These are phyloP conservation scores for Flaveria ramosissima DNA, from an alignment of 129 eudicot species.

Conservation along the genomic window DNA sequence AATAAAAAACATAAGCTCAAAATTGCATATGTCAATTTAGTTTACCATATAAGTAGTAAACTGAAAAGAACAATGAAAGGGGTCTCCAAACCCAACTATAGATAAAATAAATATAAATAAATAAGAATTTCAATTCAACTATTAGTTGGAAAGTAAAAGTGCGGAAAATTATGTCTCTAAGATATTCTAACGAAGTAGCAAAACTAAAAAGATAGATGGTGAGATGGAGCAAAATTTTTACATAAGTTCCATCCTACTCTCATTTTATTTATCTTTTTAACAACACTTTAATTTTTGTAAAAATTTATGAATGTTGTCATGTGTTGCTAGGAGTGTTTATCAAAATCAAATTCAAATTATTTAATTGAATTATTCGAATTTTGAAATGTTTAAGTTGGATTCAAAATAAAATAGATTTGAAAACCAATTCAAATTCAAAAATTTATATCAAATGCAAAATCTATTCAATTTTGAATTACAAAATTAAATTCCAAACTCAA, in stretches of 20 bases:
- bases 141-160: slow-evolving; percentile 31
- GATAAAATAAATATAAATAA: slow-evolving; percentile 8
- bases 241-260: background rate
- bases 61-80: slow-evolving; percentile 1
- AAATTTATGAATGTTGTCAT: too few species aligned
- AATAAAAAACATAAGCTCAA: background rate
- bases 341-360: too few species aligned
- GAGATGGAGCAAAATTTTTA: slow-evolving; percentile 23
- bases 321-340: too few species aligned
- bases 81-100: slow-evolving; percentile 11
- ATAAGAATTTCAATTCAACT: background rate
- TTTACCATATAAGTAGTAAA: slow-evolving; percentile 21
- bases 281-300: too few species aligned
- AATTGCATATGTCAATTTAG: background rate
- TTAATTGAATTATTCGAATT: too few species aligned
- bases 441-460: too few species aligned
- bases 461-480: too few species aligned
- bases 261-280: too few species aligned
- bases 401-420: too few species aligned
- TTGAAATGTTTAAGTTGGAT: too few species aligned
- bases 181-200: slow-evolving; percentile 12
- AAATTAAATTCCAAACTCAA: too few species aligned
- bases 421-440: too few species aligned
- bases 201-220: slow-evolving; percentile 10
- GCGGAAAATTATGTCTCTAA: slow-evolving; percentile 26